These are phyloP conservation scores for Pelargonium myrrhifolium DNA, from an alignment of 441 rosid genomes.

Conservation along the genomic window DNA sequence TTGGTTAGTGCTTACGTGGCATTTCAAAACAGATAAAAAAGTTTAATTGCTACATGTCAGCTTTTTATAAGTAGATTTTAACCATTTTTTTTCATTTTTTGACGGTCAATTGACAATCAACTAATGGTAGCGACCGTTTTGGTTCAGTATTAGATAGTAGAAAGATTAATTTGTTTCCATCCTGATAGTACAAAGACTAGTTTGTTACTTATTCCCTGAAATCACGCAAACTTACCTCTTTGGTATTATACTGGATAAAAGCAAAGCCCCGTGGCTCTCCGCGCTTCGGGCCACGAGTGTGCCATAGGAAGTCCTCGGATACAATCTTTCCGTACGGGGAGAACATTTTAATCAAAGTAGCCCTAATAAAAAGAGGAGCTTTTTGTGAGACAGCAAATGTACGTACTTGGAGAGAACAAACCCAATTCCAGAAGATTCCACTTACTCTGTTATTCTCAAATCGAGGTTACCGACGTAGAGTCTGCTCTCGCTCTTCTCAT, in stretches of 20 bases:
- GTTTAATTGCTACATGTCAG: background rate
- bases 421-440: constrained; percentile 5
- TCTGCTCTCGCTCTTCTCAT: constrained; percentile 63
- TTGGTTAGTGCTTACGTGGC: constrained; percentile 10
- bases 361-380: constrained; percentile 32
- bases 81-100: too few relatives aligned
- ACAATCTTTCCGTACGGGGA: constrained; percentile 78
- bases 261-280: constrained; percentile 91
- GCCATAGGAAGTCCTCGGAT: constrained; percentile 91
- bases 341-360: constrained; percentile 81
- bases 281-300: constrained; percentile 82
- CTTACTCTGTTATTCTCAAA: constrained; percentile 81
- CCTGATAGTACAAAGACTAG: too few relatives aligned
- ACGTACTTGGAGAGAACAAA: background rate
- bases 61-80: background rate
- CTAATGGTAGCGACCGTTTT: too few relatives aligned
- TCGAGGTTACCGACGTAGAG: constrained; percentile 80
- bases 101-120: too few relatives aligned
- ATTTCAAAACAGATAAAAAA: background rate
- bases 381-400: background rate
- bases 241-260: constrained; percentile 60
- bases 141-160: too few relatives aligned
- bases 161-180: too few relatives aligned
- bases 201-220: background rate
- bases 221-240: constrained; percentile 51